Evolutionary conservation across 192 early-diverging fungal genomes (phyloP), one percentile per base, ranked within the genome.

Genomic region (Mortierella alpina): DNA sequence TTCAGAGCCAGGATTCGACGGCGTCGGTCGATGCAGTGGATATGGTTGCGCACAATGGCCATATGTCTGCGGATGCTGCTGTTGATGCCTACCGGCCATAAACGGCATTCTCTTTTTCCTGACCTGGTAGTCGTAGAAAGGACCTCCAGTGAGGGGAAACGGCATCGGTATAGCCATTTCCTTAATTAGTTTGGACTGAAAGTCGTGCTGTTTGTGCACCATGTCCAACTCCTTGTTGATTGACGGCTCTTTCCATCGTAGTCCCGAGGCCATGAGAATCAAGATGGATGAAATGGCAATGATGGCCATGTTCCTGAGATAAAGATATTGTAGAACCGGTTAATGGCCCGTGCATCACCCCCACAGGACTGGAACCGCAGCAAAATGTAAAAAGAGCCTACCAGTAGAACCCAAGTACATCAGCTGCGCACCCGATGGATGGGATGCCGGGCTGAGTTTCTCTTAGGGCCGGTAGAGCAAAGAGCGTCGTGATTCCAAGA

Each of bases 281-380:
- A 82, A 70, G 11, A 86, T 84, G 47, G 73, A 83, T 0, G 83
- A 73, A 18, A 76, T 76, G 17, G 85, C 85, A 59, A 86, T 84
- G 20, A 86, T 86, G 4, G 71, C 83, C 85, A 86, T 86, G 49
- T 86, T 86, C 85, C 85, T 86, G 47, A 18, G n/a, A 63, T 18
- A 46, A 70, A 40, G 45, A 48, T 2, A 53, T 8, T 12, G 13
- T 10, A 47, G 52, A 47, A 4, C 0, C 22, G 2, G 42, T 31
- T 31, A 31, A 3, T 31, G 31, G 31, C 31, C 31, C 31, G 31
- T 31, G 31, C 31, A 31, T 31, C 31, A 46, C 12, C 18, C 7
- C 3, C 7, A 11, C 0, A 15, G 31, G 0, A 40, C 13, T 7
- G 39, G 7, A 40, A 50, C 7, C 5, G 11, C 13, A 63, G 6